Evolutionary conservation across 257 asterid genomes (phyloP), one percentile per base, ranked within the genome.

Genomic region (Scutellaria minor): DNA sequence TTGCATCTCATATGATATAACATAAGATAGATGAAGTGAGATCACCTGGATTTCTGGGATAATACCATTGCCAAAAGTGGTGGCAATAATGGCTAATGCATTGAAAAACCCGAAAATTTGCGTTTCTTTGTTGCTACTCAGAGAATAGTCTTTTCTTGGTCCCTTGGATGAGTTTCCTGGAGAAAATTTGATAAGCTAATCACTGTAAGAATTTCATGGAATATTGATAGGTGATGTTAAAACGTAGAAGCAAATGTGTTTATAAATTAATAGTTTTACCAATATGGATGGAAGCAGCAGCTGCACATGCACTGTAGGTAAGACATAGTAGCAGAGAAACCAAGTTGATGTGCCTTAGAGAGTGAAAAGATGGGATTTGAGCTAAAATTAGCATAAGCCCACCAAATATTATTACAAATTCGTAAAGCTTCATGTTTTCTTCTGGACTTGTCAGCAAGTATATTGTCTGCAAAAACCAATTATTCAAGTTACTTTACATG

Each of bases 311-410:
- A 72, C 97, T 91, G 78, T 94, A 94, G 51, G 86, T 83, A 18
- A 94, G 83, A 66, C 87, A 80, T 0, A 94, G 92, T 1, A 89
- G 7, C 51, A 91, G 76, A 39, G 97, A 94, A 50, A 94, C 77
- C 85, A 94, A 68, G 78, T 89, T 94, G 88, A 94, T 89, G 71
- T 94, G 84, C 80, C 99, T 89, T 35, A 94, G 72, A 0, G 99
- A 94, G 80, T 94, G 99, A 64, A 94, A 94, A 77, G 99, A 94
- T 73, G 99, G 99, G 81, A 91, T 78, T 80, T 94, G 96, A 70
- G 97, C 99, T 71, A 94, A 82, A 41, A 91, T 66, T 77, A 94
- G 66, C 96, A 89, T 85, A 15, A 91, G 72, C 14, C 89, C 84
- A 68, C 99, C 99, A 85, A 91, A 89, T 64, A 91, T 88, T 0